Conservation (phyloP, 306 rosid genomes). For the Glycine tomentella region DNA sequence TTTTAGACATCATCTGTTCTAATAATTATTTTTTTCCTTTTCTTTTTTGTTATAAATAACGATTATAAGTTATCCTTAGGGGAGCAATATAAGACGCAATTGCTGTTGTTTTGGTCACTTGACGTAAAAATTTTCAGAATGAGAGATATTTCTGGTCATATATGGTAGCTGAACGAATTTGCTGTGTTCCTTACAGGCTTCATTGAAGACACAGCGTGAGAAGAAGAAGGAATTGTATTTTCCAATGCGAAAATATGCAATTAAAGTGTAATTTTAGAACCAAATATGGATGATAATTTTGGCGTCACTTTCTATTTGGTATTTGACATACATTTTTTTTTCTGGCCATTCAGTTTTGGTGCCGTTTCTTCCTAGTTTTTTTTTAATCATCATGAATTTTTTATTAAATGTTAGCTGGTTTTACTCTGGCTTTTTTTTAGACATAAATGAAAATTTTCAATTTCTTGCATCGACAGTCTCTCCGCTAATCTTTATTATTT, state of each 20-base stretch:
- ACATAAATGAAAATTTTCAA: not conserved
- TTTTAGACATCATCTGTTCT: not conserved
- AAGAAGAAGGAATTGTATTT: conserved; percentile 65
- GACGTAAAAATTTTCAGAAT: not conserved
- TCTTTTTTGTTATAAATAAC: not conserved
- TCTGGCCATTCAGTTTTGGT: not conserved
- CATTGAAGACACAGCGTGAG: conserved; percentile 64
- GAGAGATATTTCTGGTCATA: not conserved
- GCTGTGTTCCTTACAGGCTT: conserved; percentile 52
- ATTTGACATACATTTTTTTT: conserved; percentile 1
- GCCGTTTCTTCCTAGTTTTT: not conserved
- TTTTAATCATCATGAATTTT: not conserved
- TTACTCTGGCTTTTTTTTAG: not conserved
- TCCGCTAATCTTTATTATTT: not conserved
- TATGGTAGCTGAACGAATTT: conserved; percentile 3
- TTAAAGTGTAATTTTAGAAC: conserved; percentile 58
- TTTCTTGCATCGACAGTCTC: not conserved
- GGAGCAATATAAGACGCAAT: not conserved
- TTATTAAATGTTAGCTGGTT: not conserved
- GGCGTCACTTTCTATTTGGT: conserved; percentile 11
- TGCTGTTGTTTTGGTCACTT: not conserved
- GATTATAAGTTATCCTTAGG: not conserved
- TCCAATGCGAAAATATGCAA: conserved; percentile 69
- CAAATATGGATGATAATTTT: conserved; percentile 14
- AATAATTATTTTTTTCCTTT: too few species aligned